Evolutionary conservation across 495 filamentous ascomycete genomes (phyloP).

Genomic region (Neurospora pannonica): DNA sequence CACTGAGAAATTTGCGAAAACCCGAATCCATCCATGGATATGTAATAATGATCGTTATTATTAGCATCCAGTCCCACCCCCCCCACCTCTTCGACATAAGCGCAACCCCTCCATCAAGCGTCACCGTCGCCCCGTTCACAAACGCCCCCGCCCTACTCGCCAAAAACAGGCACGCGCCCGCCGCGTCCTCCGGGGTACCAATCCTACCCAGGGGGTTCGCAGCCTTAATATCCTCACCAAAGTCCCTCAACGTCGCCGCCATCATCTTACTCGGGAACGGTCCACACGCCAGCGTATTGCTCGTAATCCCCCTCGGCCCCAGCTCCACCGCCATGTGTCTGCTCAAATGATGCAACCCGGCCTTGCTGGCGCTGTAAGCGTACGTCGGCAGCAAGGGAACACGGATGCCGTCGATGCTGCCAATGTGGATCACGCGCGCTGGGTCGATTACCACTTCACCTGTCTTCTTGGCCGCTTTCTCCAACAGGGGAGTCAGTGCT

Average conservation of each 20-base stretch:
- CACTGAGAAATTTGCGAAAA: neutral
- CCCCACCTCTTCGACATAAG: constrained; percentile 19
- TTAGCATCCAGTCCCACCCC: neutral
- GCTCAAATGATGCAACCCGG: constrained; percentile 63
- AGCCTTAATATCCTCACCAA: constrained; percentile 51
- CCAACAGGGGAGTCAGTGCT: constrained; percentile 60
- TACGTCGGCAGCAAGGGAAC: constrained; percentile 66
- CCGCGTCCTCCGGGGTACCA: constrained; percentile 62
- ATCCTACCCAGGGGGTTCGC: constrained; percentile 64
- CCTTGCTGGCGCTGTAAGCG: constrained; percentile 67
- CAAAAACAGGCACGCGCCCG: constrained; percentile 67
- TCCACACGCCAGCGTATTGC: constrained; percentile 55
- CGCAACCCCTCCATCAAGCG: constrained; percentile 55
- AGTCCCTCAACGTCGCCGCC: constrained; percentile 55
- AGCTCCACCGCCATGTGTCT: constrained; percentile 64
- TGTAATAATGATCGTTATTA: neutral
- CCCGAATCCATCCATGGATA: neutral
- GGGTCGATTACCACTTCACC: constrained; percentile 20
- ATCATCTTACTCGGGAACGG: constrained; percentile 83
- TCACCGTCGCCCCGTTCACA: constrained; percentile 69
- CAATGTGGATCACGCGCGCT: constrained; percentile 69
- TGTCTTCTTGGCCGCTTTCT: constrained; percentile 34
- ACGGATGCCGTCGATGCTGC: constrained; percentile 62
- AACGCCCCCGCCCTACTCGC: constrained; percentile 60
- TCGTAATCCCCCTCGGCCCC: constrained; percentile 55